phyloP scores from a whole-genome alignment of 371 early-diverging fungal species.

The Syncephalis fuscata region DNA sequence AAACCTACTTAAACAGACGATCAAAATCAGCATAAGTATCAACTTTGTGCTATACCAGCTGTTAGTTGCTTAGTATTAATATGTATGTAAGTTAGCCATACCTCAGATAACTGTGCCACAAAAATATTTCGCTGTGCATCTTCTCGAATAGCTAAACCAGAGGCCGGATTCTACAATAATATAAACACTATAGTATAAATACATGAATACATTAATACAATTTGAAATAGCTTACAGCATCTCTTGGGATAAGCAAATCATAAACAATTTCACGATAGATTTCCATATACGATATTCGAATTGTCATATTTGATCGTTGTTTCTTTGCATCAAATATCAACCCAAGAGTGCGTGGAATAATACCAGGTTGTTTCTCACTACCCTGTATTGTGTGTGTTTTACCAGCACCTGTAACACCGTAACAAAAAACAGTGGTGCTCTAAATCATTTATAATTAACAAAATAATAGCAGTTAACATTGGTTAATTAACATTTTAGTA shows the following conservation, averaged over 20 bases:
- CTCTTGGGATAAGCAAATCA: constrained; percentile 28
- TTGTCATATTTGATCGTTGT: constrained; percentile 1
- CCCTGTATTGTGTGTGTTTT: constrained; percentile 59
- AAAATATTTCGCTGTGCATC: constrained; percentile 26
- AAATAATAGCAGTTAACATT: not conserved
- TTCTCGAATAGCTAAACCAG: constrained; percentile 27
- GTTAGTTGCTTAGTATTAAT: too few species aligned
- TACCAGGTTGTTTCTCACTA: constrained; percentile 23
- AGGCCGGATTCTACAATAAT: not conserved
- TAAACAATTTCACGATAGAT: constrained; percentile 43
- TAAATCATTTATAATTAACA: too few species aligned
- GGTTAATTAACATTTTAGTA: not conserved
- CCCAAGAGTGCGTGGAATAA: constrained; percentile 30
- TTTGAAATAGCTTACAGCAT: constrained; percentile 12
- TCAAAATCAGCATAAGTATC: constrained; percentile 27
- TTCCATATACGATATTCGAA: constrained; percentile 38
- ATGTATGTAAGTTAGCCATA: constrained; percentile 1
- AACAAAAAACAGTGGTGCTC: constrained; percentile 47
- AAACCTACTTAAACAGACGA: constrained; percentile 16
- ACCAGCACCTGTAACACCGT: constrained; percentile 49
- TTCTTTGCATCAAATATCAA: constrained; percentile 11
- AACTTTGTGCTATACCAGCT: constrained; percentile 12
- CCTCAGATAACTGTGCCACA: constrained; percentile 33
- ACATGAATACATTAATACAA: too few species aligned
- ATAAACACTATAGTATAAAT: not conserved